A percentile compares a stretch with the other conserved stretches of the same genome.
phyloP scores from a whole-genome alignment of 805 yeast species.

The Candida sphagnicola region DNA sequence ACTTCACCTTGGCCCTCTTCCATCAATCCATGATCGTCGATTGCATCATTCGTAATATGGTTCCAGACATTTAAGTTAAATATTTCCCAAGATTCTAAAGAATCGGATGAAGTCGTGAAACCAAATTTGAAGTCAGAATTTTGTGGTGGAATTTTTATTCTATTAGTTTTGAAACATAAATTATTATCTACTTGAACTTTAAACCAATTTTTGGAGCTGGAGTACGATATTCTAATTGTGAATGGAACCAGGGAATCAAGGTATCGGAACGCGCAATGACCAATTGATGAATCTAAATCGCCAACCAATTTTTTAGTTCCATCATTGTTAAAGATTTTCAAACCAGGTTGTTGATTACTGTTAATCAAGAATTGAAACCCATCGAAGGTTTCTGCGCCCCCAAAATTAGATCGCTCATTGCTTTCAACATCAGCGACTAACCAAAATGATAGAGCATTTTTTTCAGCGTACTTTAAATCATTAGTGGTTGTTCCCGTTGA shows the following conservation, averaged over 20 bases:
- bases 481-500: slow-evolving; percentile 42
- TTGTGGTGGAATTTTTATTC: slow-evolving; percentile 41
- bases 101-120: slow-evolving; percentile 30
- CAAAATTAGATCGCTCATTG: slow-evolving; percentile 31
- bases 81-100: slow-evolving; percentile 61
- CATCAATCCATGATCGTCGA: slow-evolving; percentile 52
- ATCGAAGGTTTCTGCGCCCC: slow-evolving; percentile 50
- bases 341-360: slow-evolving; percentile 43
- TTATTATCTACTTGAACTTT: slow-evolving; percentile 72
- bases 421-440: slow-evolving; percentile 25
- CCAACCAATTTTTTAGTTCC: slow-evolving; percentile 39
- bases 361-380: slow-evolving; percentile 65
- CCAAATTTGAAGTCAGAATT: slow-evolving; percentile 46
- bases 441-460: slow-evolving; percentile 62
- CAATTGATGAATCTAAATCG: slow-evolving; percentile 37
- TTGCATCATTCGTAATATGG: slow-evolving; percentile 49
- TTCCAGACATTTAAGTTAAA: slow-evolving; percentile 55
- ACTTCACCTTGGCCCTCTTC: slow-evolving; percentile 42
- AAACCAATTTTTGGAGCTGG: slow-evolving; percentile 39
- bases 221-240: slow-evolving; percentile 62
- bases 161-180: slow-evolving; percentile 62
- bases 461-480: slow-evolving; percentile 22
- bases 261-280: slow-evolving; percentile 54
- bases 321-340: slow-evolving; percentile 60
- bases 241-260: slow-evolving; percentile 70